Conservation (phyloP, 495 filamentous ascomycete species). For the Corynascus novoguineensis region DNA sequence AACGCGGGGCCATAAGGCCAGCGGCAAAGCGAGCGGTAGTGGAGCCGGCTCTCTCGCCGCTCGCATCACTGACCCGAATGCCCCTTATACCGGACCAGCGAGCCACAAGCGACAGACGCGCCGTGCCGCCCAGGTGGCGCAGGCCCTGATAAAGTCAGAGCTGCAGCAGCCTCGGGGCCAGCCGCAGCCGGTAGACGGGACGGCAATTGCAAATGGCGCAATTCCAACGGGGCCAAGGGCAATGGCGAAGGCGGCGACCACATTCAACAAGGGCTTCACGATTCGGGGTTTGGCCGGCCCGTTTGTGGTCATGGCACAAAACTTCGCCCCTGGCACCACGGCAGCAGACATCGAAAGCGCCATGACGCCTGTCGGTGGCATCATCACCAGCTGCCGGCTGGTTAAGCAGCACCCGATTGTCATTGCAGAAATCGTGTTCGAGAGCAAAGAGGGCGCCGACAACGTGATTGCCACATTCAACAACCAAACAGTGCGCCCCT, state of each 20-base stretch:
- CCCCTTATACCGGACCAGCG: slow-evolving; percentile 18
- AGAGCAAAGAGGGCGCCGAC: slow-evolving; percentile 70
- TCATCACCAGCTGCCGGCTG: slow-evolving; percentile 66
- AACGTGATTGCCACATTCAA: slow-evolving; percentile 78
- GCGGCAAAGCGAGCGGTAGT: slow-evolving; percentile 4
- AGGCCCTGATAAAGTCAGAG: slow-evolving; percentile 29
- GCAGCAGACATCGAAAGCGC: slow-evolving; percentile 90
- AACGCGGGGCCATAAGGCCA: slow-evolving; percentile 29
- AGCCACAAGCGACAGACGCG: slow-evolving; percentile 18
- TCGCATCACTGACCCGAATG: slow-evolving; percentile 39
- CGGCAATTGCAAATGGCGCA: neutral
- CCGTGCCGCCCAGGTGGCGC: slow-evolving; percentile 30
- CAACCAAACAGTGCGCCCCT: slow-evolving; percentile 66
- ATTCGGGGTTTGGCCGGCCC: slow-evolving; percentile 79
- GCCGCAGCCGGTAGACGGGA: slow-evolving; percentile 15
- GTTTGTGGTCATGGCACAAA: slow-evolving; percentile 76
- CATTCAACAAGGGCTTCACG: slow-evolving; percentile 50
- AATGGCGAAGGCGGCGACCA: neutral
- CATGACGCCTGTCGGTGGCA: slow-evolving; percentile 64
- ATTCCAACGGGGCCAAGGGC: slow-evolving; percentile 9
- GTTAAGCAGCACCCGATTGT: slow-evolving; percentile 67
- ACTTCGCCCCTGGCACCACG: slow-evolving; percentile 90
- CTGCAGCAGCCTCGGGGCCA: slow-evolving; percentile 24
- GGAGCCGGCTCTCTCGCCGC: slow-evolving; percentile 35
- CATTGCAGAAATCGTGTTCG: slow-evolving; percentile 79